Conservation (phyloP, 2,329 filamentous ascomycete species). For the Penicillium oxalicum region DNA sequence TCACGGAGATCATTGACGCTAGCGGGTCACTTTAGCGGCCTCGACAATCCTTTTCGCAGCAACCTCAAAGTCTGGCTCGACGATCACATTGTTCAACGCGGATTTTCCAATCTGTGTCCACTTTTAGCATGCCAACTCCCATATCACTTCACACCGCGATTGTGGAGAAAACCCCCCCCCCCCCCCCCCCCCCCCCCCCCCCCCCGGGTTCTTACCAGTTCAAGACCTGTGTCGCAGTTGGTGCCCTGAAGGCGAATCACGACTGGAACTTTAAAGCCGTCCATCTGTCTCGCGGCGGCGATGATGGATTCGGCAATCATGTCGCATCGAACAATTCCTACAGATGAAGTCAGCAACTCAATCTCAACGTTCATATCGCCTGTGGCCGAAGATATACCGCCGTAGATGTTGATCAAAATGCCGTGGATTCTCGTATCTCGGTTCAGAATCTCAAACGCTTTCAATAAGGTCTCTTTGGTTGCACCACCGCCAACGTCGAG, state of each 20-base stretch:
- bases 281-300: conserved; percentile 36
- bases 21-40: not conserved
- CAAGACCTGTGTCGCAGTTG: conserved; percentile 39
- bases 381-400: conserved; percentile 15
- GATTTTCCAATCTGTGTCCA: not conserved
- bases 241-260: conserved; percentile 47
- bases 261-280: conserved; percentile 38
- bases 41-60: conserved; percentile 1
- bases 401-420: conserved; percentile 54
- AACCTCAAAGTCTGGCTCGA: conserved; percentile 3
- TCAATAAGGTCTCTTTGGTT: conserved; percentile 22
- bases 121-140: not conserved
- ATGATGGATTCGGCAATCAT: conserved; percentile 50
- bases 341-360: not conserved
- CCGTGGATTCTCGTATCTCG: conserved; percentile 21
- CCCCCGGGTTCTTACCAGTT: conserved; percentile 31
- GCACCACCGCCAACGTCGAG: conserved; percentile 29
- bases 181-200: too few relatives aligned
- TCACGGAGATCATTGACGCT: not conserved
- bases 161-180: too few relatives aligned
- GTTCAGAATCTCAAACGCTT: conserved; percentile 26
- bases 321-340: conserved; percentile 46
- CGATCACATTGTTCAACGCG: not conserved
- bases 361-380: too few relatives aligned
- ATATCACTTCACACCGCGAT: too few relatives aligned